phyloP scores from a whole-genome alignment of 2,329 filamentous ascomycete genomes.

The Paracoccidioides lutzii region DNA sequence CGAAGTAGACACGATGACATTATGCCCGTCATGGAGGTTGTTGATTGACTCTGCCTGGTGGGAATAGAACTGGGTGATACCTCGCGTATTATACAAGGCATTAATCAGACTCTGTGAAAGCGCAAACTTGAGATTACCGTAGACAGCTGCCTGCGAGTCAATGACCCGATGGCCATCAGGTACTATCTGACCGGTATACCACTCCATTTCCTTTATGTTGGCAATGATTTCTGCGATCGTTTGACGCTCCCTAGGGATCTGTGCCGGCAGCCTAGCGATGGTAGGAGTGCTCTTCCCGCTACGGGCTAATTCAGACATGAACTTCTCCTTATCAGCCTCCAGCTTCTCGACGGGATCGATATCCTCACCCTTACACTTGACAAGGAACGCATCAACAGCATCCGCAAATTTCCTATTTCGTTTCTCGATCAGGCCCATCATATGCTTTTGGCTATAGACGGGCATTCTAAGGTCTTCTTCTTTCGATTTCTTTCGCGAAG shows the following conservation, averaged over 20 bases:
- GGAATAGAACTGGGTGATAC: constrained; percentile 73
- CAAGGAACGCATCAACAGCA: constrained; percentile 65
- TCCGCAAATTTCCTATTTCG: constrained; percentile 70
- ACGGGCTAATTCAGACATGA: constrained; percentile 48
- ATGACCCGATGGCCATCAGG: constrained; percentile 86
- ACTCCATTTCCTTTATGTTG: constrained; percentile 67
- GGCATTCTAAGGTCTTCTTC: constrained; percentile 83
- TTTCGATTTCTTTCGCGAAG: constrained; percentile 54
- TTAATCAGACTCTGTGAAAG: constrained; percentile 91
- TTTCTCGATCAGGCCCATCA: constrained; percentile 79
- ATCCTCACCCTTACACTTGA: constrained; percentile 51
- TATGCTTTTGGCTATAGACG: constrained; percentile 82
- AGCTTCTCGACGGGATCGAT: constrained; percentile 57
- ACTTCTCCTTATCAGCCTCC: constrained; percentile 44
- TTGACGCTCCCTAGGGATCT: constrained; percentile 69
- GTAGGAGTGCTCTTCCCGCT: constrained; percentile 28
- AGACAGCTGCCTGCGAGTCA: constrained; percentile 67
- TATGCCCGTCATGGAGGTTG: constrained; percentile 61
- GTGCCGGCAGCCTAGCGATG: constrained; percentile 44
- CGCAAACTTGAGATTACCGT: constrained; percentile 71
- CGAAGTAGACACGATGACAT: constrained; percentile 88
- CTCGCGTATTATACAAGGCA: constrained; percentile 80
- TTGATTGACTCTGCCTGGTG: constrained; percentile 95
- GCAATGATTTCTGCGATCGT: constrained; percentile 71
- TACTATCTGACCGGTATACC: constrained; percentile 89